These are phyloP conservation scores for Periconia sp. DNA, from an alignment of 2,329 filamentous ascomycete species.

Conservation along the genomic window DNA sequence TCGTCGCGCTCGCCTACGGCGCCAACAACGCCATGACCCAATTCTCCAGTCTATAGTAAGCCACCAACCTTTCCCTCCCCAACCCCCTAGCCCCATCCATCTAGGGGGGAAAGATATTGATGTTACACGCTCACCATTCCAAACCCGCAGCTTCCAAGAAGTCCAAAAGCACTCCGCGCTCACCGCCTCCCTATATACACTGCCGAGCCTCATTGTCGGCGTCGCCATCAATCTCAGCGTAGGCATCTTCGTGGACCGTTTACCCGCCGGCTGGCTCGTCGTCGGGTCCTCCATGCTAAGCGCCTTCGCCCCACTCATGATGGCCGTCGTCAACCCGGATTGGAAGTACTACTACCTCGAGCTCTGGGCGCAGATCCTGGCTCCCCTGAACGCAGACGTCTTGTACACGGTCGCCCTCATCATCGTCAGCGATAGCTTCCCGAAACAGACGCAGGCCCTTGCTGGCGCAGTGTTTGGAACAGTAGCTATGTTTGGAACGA, in stretches of 20 bases:
- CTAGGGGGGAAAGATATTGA: neutral
- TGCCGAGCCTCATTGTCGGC: conserved; percentile 44
- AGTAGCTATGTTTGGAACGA: conserved; percentile 58
- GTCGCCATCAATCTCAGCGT: conserved; percentile 48
- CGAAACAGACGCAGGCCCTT: conserved; percentile 59
- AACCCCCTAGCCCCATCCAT: no score
- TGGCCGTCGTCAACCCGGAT: conserved; percentile 54
- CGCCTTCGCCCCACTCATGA: conserved; percentile 54
- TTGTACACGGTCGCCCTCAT: conserved; percentile 61
- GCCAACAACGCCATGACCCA: conserved; percentile 43
- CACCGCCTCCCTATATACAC: conserved; percentile 44
- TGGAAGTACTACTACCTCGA: conserved; percentile 57
- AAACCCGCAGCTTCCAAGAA: conserved; percentile 40
- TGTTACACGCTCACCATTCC: neutral
- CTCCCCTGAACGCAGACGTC: conserved; percentile 49
- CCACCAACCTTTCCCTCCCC: no score
- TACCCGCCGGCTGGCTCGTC: conserved; percentile 48
- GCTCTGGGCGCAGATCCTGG: conserved; percentile 48
- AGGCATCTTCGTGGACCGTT: conserved; percentile 49
- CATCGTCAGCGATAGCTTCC: conserved; percentile 58
- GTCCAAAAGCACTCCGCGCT: conserved; percentile 37
- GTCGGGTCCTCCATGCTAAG: conserved; percentile 39
- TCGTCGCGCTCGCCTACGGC: conserved; percentile 38
- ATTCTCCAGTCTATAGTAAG: conserved; percentile 49
- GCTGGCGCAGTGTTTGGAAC: conserved; percentile 66